Conservation (phyloP, 2,329 filamentous ascomycete genomes). For the Cryoendolithus antarcticus region DNA sequence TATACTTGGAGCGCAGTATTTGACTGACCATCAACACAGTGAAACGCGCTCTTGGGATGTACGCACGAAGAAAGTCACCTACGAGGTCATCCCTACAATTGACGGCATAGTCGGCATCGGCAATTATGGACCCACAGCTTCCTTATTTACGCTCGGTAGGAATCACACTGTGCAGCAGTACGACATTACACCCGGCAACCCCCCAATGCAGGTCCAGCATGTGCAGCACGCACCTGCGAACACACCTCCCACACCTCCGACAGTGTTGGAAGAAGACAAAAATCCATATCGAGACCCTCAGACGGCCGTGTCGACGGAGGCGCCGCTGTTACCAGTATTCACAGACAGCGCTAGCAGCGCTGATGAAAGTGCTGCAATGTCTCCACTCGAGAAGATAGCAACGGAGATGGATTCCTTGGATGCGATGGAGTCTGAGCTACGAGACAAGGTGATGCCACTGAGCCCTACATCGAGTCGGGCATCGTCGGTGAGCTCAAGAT, state of each 20-base stretch:
- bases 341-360: conserved; percentile 59
- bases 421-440: conserved; percentile 35
- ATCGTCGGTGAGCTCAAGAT: conserved; percentile 48
- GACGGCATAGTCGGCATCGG: conserved; percentile 71
- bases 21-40: conserved; percentile 25
- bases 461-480: conserved; percentile 57
- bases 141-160: conserved; percentile 77
- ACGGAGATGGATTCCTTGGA: conserved; percentile 56
- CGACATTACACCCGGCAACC: conserved; percentile 62
- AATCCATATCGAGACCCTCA: conserved; percentile 28
- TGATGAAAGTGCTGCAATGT: conserved; percentile 48
- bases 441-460: conserved; percentile 50
- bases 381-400: conserved; percentile 63
- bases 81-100: conserved; percentile 73
- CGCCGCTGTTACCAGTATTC: conserved; percentile 22
- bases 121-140: conserved; percentile 81
- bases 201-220: conserved; percentile 67
- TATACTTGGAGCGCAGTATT: neutral
- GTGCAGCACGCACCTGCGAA: conserved; percentile 74
- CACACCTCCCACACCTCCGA: conserved; percentile 69
- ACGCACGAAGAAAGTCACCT: conserved; percentile 90
- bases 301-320: conserved; percentile 17
- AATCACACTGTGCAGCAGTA: conserved; percentile 91
- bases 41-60: conserved; percentile 96
- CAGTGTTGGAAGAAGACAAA: conserved; percentile 61